Percentiles rank a stretch among this genome's conserved stretches.
phyloP scores from a whole-genome alignment of 192 early-diverging fungal species.

The Umbelopsis sp. region DNA sequence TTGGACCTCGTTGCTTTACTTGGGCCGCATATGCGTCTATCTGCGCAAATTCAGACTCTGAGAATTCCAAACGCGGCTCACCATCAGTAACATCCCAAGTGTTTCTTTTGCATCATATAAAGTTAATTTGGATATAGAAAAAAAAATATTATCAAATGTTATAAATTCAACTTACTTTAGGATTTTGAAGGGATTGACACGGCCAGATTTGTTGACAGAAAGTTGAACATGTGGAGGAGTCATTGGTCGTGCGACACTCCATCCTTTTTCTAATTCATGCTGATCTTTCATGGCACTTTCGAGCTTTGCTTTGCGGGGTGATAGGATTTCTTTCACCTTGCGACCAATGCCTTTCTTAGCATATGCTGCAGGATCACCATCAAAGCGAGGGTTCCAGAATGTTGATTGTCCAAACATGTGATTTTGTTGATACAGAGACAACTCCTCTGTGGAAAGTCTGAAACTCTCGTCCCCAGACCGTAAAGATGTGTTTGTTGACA shows the following conservation, averaged over 20 bases:
- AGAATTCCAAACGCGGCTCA: not conserved
- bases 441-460: not conserved
- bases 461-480: not conserved
- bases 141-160: no score
- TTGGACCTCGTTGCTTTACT: slow-evolving; percentile 60
- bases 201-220: not conserved
- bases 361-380: slow-evolving; percentile 20
- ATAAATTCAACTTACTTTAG: slow-evolving; percentile 31
- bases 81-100: slow-evolving; percentile 1
- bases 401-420: slow-evolving; percentile 18
- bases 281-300: slow-evolving; percentile 27
- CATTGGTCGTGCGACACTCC: slow-evolving; percentile 21
- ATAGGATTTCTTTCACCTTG: slow-evolving; percentile 26
- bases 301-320: slow-evolving; percentile 23
- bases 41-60: slow-evolving; percentile 52
- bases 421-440: not conserved
- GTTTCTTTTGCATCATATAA: not conserved
- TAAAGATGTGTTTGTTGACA: slow-evolving; percentile 1
- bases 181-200: slow-evolving; percentile 26
- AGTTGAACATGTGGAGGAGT: slow-evolving; percentile 23
- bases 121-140: no score
- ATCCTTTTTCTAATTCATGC: slow-evolving; percentile 18
- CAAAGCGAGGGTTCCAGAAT: slow-evolving; percentile 36
- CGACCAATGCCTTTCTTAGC: slow-evolving; percentile 25
- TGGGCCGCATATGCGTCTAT: slow-evolving; percentile 69